Percentiles rank a stretch among this genome's conserved stretches.
Conservation (phyloP, 2,329 filamentous ascomycete genomes). For the Leptographium procerum region DNA sequence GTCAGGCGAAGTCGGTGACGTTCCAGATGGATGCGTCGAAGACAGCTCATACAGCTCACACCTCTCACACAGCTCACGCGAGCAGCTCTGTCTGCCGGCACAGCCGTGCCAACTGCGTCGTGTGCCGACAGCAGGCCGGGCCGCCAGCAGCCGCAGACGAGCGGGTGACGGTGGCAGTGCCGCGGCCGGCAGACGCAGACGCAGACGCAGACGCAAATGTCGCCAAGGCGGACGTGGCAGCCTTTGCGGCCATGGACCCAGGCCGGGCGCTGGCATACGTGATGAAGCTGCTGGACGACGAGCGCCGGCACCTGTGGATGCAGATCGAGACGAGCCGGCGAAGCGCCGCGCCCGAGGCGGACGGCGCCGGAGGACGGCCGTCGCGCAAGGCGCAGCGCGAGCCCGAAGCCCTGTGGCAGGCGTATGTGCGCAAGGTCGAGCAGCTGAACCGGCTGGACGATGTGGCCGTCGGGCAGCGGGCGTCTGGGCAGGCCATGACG, state of each 20-base stretch:
- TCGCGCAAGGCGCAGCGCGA: slow-evolving; percentile 8
- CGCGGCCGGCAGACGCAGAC: slow-evolving; percentile 5
- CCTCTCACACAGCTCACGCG: neutral
- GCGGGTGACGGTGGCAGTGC: slow-evolving; percentile 11
- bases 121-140: slow-evolving; percentile 11
- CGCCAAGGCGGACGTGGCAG: neutral
- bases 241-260: slow-evolving; percentile 27
- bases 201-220: neutral
- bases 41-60: neutral
- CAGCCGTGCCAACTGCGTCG: slow-evolving; percentile 13
- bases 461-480: slow-evolving; percentile 70
- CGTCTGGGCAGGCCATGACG: slow-evolving; percentile 49
- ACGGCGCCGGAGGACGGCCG: neutral
- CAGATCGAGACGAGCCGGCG: slow-evolving; percentile 50
- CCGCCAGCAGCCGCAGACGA: neutral
- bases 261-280: slow-evolving; percentile 67
- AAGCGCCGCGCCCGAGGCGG: neutral
- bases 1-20: neutral
- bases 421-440: slow-evolving; percentile 14
- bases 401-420: slow-evolving; percentile 12
- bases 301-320: slow-evolving; percentile 64
- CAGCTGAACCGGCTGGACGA: slow-evolving; percentile 55
- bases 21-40: neutral
- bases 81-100: slow-evolving; percentile 3
- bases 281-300: slow-evolving; percentile 71